Evolutionary conservation across 768 basidiomycete genomes (phyloP), one percentile per base, ranked within the genome.

Genomic region (Trichaptum fuscoviolaceum): DNA sequence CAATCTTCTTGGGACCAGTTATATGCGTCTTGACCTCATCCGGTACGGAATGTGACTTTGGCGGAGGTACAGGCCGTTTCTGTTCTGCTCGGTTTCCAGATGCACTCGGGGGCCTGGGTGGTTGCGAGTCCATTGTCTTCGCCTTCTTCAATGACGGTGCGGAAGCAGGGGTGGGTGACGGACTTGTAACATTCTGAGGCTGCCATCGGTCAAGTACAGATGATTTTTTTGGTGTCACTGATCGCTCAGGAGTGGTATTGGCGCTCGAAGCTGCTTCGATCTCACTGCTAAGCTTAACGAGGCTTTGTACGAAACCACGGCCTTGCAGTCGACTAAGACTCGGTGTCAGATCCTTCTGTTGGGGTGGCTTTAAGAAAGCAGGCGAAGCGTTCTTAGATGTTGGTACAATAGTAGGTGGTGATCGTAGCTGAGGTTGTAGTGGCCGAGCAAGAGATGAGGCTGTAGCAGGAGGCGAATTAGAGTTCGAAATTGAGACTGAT

Each of bases 301-400:
- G 87, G 68, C 83, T 91, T 75, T 91, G 89, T 1, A 95, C 93
- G 72, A 95, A 93, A 4, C 93, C 93, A 57, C 93, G 87, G 23
- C 93, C 93, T 71, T 93, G 88, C 20, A 95, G 77, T 67, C 92
- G 80, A 68, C 90, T 93, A 35, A 94, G 85, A 73, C 91, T 93
- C 0, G 93, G 93, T 1, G 91, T 92, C 3, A 85, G 85, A 59
- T 92, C 91, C 73, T 93, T 93, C 63, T 81, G 75, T 3, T 81
- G 73, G 9, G 84, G 77, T 1, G 80, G 78, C 59, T 84, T 87
- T 27, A 87, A 77, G 73, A 92, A 89, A 5, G 84, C 85, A 20
- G 86, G 83, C 4, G 89, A 85, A 30, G 83, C 74, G 24, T 78
- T 78, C 18, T 74, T 69, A 5, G 83, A 80, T 25, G 80, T 61